These are phyloP conservation scores for Ceratocystis smalleyi DNA, from an alignment of 2,329 filamentous ascomycete genomes.

Conservation along the genomic window DNA sequence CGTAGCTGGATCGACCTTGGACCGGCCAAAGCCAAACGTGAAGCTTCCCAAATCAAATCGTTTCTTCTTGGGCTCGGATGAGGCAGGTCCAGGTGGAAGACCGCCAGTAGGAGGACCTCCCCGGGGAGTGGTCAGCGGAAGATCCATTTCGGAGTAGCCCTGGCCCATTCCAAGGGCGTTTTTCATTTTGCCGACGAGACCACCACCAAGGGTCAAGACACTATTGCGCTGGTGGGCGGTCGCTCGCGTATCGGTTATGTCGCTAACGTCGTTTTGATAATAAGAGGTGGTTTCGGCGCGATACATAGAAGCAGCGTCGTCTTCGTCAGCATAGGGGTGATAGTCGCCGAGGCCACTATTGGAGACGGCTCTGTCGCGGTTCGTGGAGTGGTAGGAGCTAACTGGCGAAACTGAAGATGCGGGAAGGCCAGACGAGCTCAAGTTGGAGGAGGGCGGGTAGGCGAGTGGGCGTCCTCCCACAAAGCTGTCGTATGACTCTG, in stretches of 20 bases:
- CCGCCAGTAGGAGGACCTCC: slow-evolving; percentile 22
- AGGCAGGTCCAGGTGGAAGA: slow-evolving; percentile 26
- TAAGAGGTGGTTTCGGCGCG: slow-evolving; percentile 63
- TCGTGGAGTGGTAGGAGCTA: slow-evolving; percentile 30
- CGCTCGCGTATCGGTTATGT: slow-evolving; percentile 23
- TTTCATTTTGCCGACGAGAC: slow-evolving; percentile 73
- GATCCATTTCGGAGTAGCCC: slow-evolving; percentile 93
- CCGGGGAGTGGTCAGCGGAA: slow-evolving; percentile 67
- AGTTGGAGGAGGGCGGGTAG: slow-evolving; percentile 26
- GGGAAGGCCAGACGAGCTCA: slow-evolving; percentile 6
- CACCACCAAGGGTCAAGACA: slow-evolving; percentile 72
- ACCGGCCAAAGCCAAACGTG: slow-evolving; percentile 79
- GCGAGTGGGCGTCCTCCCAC: slow-evolving; percentile 50
- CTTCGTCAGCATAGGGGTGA: slow-evolving; percentile 75
- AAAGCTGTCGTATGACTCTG: slow-evolving; percentile 89
- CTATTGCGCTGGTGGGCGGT: slow-evolving; percentile 70
- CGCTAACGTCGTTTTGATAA: slow-evolving; percentile 55
- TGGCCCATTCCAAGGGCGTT: slow-evolving; percentile 78
- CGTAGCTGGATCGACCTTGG: slow-evolving; percentile 76
- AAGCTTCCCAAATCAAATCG: slow-evolving; percentile 59
- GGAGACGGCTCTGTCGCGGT: slow-evolving; percentile 46
- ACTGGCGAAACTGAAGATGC: slow-evolving; percentile 9
- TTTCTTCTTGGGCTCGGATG: slow-evolving; percentile 31
- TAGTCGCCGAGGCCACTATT: slow-evolving; percentile 76
- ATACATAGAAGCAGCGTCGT: slow-evolving; percentile 48